These are phyloP conservation scores for Strigomonas culicis DNA, from an alignment of 208 protist genomes.

Conservation along the genomic window DNA sequence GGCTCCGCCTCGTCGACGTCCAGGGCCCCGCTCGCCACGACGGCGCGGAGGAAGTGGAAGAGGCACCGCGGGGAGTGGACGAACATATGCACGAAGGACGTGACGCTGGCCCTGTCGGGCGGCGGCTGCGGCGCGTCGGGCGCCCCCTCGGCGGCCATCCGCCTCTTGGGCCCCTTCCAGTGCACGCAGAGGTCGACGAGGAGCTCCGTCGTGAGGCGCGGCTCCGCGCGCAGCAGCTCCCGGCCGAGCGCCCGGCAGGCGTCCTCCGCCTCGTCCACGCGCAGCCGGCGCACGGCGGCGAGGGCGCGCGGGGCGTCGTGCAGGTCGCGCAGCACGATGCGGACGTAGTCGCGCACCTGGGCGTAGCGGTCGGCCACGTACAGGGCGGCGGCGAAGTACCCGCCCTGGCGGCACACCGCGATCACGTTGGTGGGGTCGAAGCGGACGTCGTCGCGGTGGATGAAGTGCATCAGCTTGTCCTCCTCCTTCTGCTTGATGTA, in stretches of 20 bases:
- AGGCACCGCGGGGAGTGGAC: conserved; percentile 87
- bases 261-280: conserved; percentile 78
- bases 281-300: conserved; percentile 63
- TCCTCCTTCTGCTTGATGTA: conserved; percentile 96
- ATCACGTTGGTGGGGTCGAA: conserved; percentile 96
- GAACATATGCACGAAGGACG: conserved; percentile 87
- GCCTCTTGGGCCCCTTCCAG: conserved; percentile 51
- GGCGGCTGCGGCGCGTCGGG: background rate
- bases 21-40: conserved; percentile 53
- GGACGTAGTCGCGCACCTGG: conserved; percentile 79
- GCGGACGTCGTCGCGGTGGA: conserved; percentile 82
- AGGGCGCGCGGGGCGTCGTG: conserved; percentile 57
- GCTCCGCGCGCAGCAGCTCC: conserved; percentile 37
- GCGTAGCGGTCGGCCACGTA: conserved; percentile 80
- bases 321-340: conserved; percentile 88
- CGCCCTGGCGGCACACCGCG: conserved; percentile 87
- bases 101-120: conserved; percentile 58
- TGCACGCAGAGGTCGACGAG: conserved; percentile 65
- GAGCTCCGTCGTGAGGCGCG: conserved; percentile 49
- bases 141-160: conserved; percentile 10
- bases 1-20: conserved; percentile 26
- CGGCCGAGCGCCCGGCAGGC: conserved; percentile 89
- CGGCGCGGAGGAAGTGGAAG: conserved; percentile 89
- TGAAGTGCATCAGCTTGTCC: conserved; percentile 86
- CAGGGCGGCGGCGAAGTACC: conserved; percentile 88